A percentile compares a stretch with the other conserved stretches of the same genome.
Conservation (phyloP, 1,284 basidiomycete genomes). For the Wolfiporia cocos region DNA sequence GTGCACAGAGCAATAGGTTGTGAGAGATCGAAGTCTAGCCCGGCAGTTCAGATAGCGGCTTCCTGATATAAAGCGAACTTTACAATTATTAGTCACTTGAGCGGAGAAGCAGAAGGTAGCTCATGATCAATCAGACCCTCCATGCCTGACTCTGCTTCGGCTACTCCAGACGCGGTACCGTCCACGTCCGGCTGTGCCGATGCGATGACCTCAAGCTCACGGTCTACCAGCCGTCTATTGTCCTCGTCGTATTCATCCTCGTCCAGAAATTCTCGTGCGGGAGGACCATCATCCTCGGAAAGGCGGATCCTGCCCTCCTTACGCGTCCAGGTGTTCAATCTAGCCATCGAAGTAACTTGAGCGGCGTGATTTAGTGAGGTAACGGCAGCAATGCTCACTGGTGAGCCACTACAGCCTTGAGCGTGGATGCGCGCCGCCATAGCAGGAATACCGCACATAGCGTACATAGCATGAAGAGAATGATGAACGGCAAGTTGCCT, state of each 20-base stretch:
- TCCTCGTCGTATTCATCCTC: slow-evolving; percentile 58
- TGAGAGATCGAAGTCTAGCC: no score
- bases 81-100: no score
- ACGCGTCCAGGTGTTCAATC: slow-evolving; percentile 52
- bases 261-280: slow-evolving; percentile 56
- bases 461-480: slow-evolving; percentile 56
- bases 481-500: slow-evolving; percentile 45
- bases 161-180: neutral
- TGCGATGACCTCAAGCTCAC: slow-evolving; percentile 19
- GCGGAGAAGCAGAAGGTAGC: no score
- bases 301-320: slow-evolving; percentile 59
- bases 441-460: slow-evolving; percentile 57
- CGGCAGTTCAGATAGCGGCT: no score
- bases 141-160: neutral
- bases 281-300: slow-evolving; percentile 67
- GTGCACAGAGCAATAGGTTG: no score
- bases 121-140: no score
- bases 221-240: slow-evolving; percentile 21
- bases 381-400: slow-evolving; percentile 34
- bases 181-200: slow-evolving; percentile 10
- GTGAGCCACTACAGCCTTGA: slow-evolving; percentile 59
- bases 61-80: no score
- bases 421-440: slow-evolving; percentile 53
- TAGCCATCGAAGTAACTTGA: slow-evolving; percentile 21
- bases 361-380: neutral